Evolutionary conservation across 2,329 filamentous ascomycete species (phyloP).

Genomic region (Stagonosporopsis tanaceti): DNA sequence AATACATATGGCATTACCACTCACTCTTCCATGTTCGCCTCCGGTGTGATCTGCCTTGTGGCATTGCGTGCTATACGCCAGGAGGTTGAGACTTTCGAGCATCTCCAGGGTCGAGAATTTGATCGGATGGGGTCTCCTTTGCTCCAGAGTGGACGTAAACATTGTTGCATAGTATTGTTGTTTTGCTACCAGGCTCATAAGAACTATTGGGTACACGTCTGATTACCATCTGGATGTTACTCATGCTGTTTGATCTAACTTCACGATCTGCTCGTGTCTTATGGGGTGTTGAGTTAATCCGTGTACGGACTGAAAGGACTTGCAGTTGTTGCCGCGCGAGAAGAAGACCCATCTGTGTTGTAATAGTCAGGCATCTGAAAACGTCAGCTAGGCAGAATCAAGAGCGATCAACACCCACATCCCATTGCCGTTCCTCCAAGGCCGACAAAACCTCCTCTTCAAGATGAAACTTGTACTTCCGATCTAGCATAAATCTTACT

Average conservation of each 20-base stretch:
- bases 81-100: no score
- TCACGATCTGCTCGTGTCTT: no score
- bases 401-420: background rate
- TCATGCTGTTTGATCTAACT: no score
- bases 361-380: slow-evolving; percentile 4
- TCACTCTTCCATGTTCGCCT: background rate
- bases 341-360: slow-evolving; percentile 9
- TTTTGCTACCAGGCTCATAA: no score
- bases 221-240: no score
- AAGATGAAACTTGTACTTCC: slow-evolving; percentile 17
- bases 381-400: background rate
- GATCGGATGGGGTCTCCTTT: no score
- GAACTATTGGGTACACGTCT: no score
- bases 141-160: no score
- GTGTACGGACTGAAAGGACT: slow-evolving; percentile 18
- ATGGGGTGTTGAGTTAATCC: background rate
- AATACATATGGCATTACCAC: background rate
- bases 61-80: no score
- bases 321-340: background rate
- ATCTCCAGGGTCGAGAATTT: no score
- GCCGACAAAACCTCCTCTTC: background rate
- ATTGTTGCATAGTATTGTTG: no score
- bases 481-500: slow-evolving; percentile 27
- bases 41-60: no score
- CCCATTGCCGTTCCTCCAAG: background rate